Conservation (phyloP, 2,329 filamentous ascomycete species). For the Phyllosticta capitalensis region DNA sequence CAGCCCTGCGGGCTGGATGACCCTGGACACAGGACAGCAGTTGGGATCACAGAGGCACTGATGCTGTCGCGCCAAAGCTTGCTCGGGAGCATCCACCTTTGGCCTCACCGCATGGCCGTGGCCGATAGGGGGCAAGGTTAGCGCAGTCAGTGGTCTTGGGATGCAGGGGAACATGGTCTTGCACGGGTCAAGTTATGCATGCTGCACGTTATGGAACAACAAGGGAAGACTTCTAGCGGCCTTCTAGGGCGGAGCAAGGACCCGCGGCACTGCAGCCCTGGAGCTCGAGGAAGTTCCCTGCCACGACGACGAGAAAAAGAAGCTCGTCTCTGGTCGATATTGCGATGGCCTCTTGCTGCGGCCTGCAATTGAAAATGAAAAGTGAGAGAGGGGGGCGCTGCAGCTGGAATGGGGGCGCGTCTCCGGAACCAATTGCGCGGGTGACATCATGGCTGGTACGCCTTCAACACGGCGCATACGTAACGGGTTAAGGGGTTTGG, state of each 20-base stretch:
- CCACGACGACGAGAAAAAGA: neutral
- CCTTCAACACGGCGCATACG: conserved; percentile 4
- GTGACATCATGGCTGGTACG: neutral
- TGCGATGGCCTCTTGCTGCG: conserved; percentile 8
- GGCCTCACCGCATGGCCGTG: conserved; percentile 8
- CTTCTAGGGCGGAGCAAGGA: neutral
- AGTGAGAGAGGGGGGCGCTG: no score
- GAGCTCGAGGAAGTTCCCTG: neutral
- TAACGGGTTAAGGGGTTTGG: neutral
- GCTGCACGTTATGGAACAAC: neutral
- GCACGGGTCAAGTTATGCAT: neutral
- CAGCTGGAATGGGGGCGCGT: neutral
- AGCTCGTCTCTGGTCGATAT: neutral
- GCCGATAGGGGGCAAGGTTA: neutral
- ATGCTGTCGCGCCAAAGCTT: conserved; percentile 20
- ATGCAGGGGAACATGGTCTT: conserved; percentile 1
- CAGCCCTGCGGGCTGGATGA: conserved; percentile 22
- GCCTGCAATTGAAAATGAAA: neutral
- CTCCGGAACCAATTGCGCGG: neutral
- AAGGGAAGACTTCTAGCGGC: neutral
- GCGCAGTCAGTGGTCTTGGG: neutral
- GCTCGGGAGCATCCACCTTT: conserved; percentile 14
- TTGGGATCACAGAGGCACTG: conserved; percentile 22
- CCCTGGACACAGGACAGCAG: conserved; percentile 20
- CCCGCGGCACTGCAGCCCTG: conserved; percentile 1